Evolutionary conservation across 1,139 yeast genomes (phyloP), one percentile per base, ranked within the genome.

Genomic region (Tardiomyces blankii): DNA sequence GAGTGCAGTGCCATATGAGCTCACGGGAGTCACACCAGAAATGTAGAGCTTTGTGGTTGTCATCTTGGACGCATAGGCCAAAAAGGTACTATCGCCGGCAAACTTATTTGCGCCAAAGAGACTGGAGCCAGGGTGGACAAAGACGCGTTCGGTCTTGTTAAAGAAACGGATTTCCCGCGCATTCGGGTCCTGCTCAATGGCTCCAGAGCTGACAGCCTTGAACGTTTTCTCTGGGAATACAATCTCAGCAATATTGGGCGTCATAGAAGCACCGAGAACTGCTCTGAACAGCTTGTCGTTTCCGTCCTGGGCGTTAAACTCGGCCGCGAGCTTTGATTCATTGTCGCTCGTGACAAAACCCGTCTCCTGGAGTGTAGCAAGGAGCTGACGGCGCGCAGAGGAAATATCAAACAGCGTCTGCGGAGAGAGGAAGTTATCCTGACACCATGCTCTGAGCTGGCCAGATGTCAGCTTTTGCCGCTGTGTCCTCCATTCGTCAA

Each of bases 171-270:
- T 82, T 47, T 73, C 69, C 49, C 72, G 75, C 1, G 91, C 85
- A 58, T 89, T 96, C 0, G 89, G 85, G 54, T 88, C 96, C 32
- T 79, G 73, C 47, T 85, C 91, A 43, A 91, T 72, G 0, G 96
- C 75, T 32, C 98, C 98, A 1, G 80, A 74, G 32, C 81, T 68
- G 1, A 87, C 78, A 41, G 79, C 75, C 45, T 79, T 69, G 59
- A 69, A 91, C 55, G 83, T 85, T 7, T 89, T 78, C 51, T 85
- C 88, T 0, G 97, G 97, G 33, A 78, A 68, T 54, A 82, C 87
- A 3, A 87, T 85, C 49, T 88, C 73, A 0, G 93, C 88, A 38
- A 87, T 69, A 46, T 84, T 82, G 0, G 97, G 97, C 55, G 82
- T 83, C 56, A 81, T 77, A 0, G 96, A 74, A 2, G 95, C 94